A percentile compares a stretch with the other conserved stretches of the same genome.
Conservation (phyloP, 768 basidiomycete genomes). For the Russula dissimulans region DNA sequence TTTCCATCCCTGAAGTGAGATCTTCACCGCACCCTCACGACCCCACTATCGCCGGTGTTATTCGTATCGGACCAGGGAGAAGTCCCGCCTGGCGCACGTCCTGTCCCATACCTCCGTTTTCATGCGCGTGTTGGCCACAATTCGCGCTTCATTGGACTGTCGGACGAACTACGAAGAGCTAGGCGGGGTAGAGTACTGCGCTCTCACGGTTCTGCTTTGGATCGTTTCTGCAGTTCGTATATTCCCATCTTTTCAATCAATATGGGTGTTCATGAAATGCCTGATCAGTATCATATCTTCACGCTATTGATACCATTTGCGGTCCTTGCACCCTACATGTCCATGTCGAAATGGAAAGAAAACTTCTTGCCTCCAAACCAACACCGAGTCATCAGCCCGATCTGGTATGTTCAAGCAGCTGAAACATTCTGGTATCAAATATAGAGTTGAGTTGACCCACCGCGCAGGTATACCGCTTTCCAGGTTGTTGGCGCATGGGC, state of each 20-base stretch:
- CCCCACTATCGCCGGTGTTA: conserved; percentile 50
- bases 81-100: conserved; percentile 16
- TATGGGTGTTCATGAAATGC: background rate
- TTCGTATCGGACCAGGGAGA: conserved; percentile 19
- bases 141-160: conserved; percentile 70
- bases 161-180: conserved; percentile 79
- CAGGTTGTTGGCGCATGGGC: too few species aligned
- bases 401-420: too few species aligned
- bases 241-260: background rate
- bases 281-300: conserved; percentile 36
- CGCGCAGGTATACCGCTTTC: too few species aligned
- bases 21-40: conserved; percentile 59
- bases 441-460: too few species aligned
- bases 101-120: conserved; percentile 28
- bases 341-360: conserved; percentile 29
- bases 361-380: conserved; percentile 32
- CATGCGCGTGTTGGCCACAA: conserved; percentile 49
- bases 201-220: conserved; percentile 69
- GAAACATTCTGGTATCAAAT: too few species aligned
- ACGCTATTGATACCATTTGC: conserved; percentile 36
- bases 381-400: conserved; percentile 31
- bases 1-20: conserved; percentile 52
- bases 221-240: conserved; percentile 58
- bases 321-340: conserved; percentile 40
- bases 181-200: conserved; percentile 86